Percentiles rank a stretch among this genome's conserved stretches.
Evolutionary conservation across 176 grass and related monocot genomes (phyloP).

Genomic region (Lolium perenne): DNA sequence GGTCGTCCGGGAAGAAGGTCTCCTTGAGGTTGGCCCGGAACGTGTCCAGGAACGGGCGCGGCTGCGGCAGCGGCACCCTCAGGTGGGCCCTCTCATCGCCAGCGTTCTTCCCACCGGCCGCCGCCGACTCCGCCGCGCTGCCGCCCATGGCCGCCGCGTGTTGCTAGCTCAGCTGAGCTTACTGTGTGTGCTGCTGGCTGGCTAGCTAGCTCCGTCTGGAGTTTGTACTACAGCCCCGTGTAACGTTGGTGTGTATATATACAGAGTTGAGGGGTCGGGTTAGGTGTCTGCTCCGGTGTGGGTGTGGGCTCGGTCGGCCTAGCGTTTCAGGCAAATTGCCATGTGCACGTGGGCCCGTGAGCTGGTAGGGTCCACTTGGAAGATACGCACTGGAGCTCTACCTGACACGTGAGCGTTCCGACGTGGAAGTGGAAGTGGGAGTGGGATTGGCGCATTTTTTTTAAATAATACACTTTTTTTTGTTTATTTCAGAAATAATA

Average conservation of each 20-base stretch:
- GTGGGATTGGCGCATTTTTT: too few species aligned
- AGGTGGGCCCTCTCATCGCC: not conserved
- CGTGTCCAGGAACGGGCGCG: constrained; percentile 68
- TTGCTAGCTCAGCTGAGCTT: not conserved
- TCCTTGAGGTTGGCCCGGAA: constrained; percentile 80
- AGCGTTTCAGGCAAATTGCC: not conserved
- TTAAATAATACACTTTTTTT: too few species aligned
- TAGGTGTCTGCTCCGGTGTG: not conserved
- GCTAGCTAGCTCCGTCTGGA: not conserved
- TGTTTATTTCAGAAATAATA: too few species aligned
- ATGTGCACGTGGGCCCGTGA: not conserved
- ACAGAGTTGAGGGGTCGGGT: not conserved
- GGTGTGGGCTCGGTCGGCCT: not conserved
- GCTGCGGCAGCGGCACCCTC: constrained; percentile 64
- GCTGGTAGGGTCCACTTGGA: not conserved
- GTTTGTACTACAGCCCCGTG: not conserved
- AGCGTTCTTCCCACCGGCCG: constrained; percentile 9
- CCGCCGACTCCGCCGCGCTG: constrained; percentile 38
- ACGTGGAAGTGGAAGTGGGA: not conserved
- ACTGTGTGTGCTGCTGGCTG: not conserved
- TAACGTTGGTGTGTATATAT: constrained; percentile 5
- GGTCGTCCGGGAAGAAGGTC: constrained; percentile 96
- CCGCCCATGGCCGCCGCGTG: constrained; percentile 42
- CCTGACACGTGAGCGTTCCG: not conserved
- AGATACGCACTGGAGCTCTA: not conserved